Percentiles rank a stretch among this genome's conserved stretches.
These are phyloP conservation scores for Lanmaoa rubissima DNA, from an alignment of 768 basidiomycete genomes.

Conservation along the genomic window DNA sequence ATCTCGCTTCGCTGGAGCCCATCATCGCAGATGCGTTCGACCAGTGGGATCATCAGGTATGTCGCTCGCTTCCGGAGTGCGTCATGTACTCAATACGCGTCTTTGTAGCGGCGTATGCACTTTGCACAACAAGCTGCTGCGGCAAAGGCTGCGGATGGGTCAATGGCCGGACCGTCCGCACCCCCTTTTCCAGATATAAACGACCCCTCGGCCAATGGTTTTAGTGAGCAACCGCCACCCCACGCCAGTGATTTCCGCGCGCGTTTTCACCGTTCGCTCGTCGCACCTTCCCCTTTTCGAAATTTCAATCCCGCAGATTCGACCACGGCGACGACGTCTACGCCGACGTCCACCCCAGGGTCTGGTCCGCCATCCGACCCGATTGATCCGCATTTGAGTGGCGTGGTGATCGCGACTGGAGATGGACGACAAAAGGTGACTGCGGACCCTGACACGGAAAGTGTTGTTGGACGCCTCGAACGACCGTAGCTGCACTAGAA, in stretches of 20 bases:
- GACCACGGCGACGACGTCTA: conserved; percentile 32
- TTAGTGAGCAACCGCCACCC: conserved; percentile 31
- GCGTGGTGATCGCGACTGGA: conserved; percentile 22
- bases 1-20: conserved; percentile 74
- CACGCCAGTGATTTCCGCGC: conserved; percentile 58
- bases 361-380: conserved; percentile 34
- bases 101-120: conserved; percentile 45
- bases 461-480: conserved; percentile 21
- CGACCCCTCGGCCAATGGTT: conserved; percentile 30
- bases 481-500: conserved; percentile 9
- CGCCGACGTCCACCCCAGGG: conserved; percentile 35
- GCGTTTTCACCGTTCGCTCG: conserved; percentile 61
- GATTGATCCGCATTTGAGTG: conserved; percentile 33
- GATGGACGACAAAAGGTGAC: conserved; percentile 28
- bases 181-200: conserved; percentile 33
- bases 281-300: conserved; percentile 61
- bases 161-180: conserved; percentile 27
- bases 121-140: conserved; percentile 40
- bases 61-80: conserved; percentile 15
- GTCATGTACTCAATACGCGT: background rate
- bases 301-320: conserved; percentile 30
- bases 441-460: conserved; percentile 28
- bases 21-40: conserved; percentile 85
- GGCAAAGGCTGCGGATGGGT: conserved; percentile 30
- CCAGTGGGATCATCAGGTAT: conserved; percentile 79